Base-by-base conservation (phyloP, 768 basidiomycete species). In the Russula foetens region DNA sequence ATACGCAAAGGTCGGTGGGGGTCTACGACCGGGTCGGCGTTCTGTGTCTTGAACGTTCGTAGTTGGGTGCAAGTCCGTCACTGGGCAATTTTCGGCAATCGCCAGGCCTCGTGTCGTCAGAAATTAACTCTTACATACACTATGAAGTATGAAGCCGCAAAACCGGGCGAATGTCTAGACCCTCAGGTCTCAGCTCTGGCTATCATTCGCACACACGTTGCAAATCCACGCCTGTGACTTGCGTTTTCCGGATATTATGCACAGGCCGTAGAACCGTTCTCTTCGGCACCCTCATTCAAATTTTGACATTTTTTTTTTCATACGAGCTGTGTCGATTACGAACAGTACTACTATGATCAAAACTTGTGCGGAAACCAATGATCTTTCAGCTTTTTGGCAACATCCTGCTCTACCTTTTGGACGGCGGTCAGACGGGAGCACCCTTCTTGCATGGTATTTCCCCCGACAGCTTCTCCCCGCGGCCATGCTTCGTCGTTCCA, bases 281-380 rank as follows among this genome's bases (percentile, higher is more conserved):
- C 28, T 31, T 15, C 19, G 24, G 38, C 35, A 41, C 21, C 46
- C 14, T n/a, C 31, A 9, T 14, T 17, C 23, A 26, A 21, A 15
- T 38, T 35, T 35, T 41, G 17, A 41, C 9, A 15, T 35, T 45
- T 17, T 47, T 29, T 35, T 45, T 17, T 47, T 23, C 5, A 54
- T 9, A 61, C n/a, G 28, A n/a, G 7, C 19, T 48, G 46, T 12
- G 21, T 31, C 23, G 50, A 26, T 26, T 24, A 23, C 33, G 29
- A 21, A 57, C 38, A 38, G 46, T n/a, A 46, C 14, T 48, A 46
- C 14, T 48, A 44, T 54, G 59, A 68, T 69, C 72, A 87, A 44
- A 82, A 72, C 60, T 74, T 79, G 57, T 84, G 81, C 0, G 84
- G 88, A 26, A 77, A 73, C 88, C 88, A 90, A 68, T 90, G 86